Percentiles rank a stretch among this genome's conserved stretches.
Evolutionary conservation across 2,329 filamentous ascomycete species (phyloP).

Genomic region (Phaeomoniella chlamydospora): DNA sequence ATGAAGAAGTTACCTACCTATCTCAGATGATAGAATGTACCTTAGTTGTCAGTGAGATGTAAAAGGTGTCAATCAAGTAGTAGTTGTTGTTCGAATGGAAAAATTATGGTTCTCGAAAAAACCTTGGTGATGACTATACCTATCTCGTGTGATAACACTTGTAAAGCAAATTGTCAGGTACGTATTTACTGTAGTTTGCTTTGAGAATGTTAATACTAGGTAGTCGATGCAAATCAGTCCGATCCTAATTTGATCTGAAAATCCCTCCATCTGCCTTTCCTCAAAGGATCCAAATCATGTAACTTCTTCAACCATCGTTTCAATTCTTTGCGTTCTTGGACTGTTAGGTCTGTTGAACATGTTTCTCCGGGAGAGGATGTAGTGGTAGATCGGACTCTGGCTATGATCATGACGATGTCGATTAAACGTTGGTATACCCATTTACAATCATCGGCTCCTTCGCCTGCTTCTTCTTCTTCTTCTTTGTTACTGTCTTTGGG

Average conservation of each 20-base stretch:
- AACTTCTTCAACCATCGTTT: slow-evolving; percentile 52
- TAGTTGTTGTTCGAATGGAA: too few relatives aligned
- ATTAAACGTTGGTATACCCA: slow-evolving; percentile 83
- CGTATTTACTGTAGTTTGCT: too few relatives aligned
- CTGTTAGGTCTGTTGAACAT: slow-evolving; percentile 3
- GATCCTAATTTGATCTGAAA: slow-evolving; percentile 30
- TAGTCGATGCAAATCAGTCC: too few relatives aligned
- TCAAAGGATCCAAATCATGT: slow-evolving; percentile 56
- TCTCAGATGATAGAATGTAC: too few relatives aligned
- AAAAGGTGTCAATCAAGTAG: too few relatives aligned
- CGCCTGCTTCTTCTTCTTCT: slow-evolving; percentile 43
- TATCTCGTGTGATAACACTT: too few relatives aligned
- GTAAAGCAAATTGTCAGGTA: too few relatives aligned
- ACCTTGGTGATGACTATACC: too few relatives aligned
- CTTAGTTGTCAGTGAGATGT: too few relatives aligned
- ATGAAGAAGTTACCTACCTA: too few relatives aligned
- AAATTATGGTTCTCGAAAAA: too few relatives aligned
- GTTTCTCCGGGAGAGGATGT: slow-evolving; percentile 16
- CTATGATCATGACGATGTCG: slow-evolving; percentile 52
- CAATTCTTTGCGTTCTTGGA: slow-evolving; percentile 28
- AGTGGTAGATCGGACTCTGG: slow-evolving; percentile 29
- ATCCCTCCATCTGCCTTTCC: slow-evolving; percentile 63
- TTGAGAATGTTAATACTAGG: too few relatives aligned
- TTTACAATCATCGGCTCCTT: slow-evolving; percentile 58
- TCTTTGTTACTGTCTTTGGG: slow-evolving; percentile 52